These are phyloP conservation scores for Zygosaccharomyces siamensis DNA, from an alignment of 805 yeast species.

Conservation along the genomic window DNA sequence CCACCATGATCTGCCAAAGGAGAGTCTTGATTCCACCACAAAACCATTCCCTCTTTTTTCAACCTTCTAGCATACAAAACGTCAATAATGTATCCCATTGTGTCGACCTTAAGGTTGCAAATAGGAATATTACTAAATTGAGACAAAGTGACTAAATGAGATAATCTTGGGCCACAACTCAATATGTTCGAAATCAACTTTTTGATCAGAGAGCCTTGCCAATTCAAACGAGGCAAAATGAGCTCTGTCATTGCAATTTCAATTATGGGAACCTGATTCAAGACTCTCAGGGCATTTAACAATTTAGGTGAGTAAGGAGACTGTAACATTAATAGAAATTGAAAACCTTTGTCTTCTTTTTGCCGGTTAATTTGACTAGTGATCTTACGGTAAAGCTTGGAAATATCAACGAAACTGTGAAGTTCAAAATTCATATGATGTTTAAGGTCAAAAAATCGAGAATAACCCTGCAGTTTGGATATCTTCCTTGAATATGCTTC, in stretches of 20 bases:
- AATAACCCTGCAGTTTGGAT: constrained; percentile 40
- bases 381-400: constrained; percentile 54
- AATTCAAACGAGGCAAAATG: constrained; percentile 67
- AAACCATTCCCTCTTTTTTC: constrained; percentile 55
- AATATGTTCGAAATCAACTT: constrained; percentile 66
- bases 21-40: constrained; percentile 85
- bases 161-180: constrained; percentile 67
- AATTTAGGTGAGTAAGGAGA: constrained; percentile 57
- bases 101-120: constrained; percentile 77
- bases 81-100: constrained; percentile 75
- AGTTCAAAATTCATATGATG: constrained; percentile 51
- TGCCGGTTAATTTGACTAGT: constrained; percentile 50
- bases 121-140: constrained; percentile 77
- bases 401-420: constrained; percentile 48
- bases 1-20: constrained; percentile 87
- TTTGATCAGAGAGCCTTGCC: constrained; percentile 68
- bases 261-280: constrained; percentile 58
- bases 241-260: constrained; percentile 55
- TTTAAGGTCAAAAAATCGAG: constrained; percentile 49
- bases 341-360: constrained; percentile 63
- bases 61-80: constrained; percentile 79
- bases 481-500: constrained; percentile 48
- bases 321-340: constrained; percentile 63
- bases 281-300: constrained; percentile 41
- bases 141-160: constrained; percentile 59